phyloP scores from a whole-genome alignment of 2,329 filamentous ascomycete genomes.

The Aspergillus calidoustus region DNA sequence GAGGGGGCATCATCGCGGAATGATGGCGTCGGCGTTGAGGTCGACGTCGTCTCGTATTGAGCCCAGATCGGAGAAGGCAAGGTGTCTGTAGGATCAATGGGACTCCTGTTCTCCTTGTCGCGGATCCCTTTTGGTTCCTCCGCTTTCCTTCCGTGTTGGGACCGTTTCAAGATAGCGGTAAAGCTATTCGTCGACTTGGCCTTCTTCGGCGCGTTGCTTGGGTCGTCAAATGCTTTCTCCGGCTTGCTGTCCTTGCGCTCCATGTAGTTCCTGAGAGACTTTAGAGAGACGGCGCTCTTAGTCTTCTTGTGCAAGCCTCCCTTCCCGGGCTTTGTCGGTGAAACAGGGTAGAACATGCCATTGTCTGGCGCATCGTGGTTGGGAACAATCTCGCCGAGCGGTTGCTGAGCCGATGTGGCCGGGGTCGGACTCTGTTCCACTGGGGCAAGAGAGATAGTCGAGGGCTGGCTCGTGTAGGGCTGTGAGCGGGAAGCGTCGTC shows the following conservation, averaged over 20 bases:
- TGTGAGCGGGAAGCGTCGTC: slow-evolving; percentile 34
- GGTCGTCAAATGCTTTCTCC: slow-evolving; percentile 37
- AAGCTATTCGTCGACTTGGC: slow-evolving; percentile 83
- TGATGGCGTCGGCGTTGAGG: slow-evolving; percentile 45
- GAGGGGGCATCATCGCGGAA: slow-evolving; percentile 34
- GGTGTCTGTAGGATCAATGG: slow-evolving; percentile 53
- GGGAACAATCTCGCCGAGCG: slow-evolving; percentile 44
- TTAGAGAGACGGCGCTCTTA: slow-evolving; percentile 58
- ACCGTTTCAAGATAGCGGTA: slow-evolving; percentile 74
- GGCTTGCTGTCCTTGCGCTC: slow-evolving; percentile 49
- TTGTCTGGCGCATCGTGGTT: slow-evolving; percentile 40
- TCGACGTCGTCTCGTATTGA: slow-evolving; percentile 59
- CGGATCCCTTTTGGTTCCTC: slow-evolving; percentile 58
- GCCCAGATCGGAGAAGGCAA: slow-evolving; percentile 76
- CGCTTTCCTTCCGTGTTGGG: slow-evolving; percentile 69
- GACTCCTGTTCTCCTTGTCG: slow-evolving; percentile 83
- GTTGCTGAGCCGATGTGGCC: slow-evolving; percentile 32
- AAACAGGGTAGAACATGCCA: slow-evolving; percentile 30
- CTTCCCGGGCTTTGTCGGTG: slow-evolving; percentile 43
- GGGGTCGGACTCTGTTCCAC: slow-evolving; percentile 55
- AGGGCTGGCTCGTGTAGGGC: slow-evolving; percentile 49
- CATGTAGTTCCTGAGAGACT: slow-evolving; percentile 52
- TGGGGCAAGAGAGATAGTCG: slow-evolving; percentile 46
- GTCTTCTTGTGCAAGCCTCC: slow-evolving; percentile 56
- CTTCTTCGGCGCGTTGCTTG: slow-evolving; percentile 64